phyloP scores from a whole-genome alignment of 805 yeast genomes.

The Tetrapisispora fleetii region DNA sequence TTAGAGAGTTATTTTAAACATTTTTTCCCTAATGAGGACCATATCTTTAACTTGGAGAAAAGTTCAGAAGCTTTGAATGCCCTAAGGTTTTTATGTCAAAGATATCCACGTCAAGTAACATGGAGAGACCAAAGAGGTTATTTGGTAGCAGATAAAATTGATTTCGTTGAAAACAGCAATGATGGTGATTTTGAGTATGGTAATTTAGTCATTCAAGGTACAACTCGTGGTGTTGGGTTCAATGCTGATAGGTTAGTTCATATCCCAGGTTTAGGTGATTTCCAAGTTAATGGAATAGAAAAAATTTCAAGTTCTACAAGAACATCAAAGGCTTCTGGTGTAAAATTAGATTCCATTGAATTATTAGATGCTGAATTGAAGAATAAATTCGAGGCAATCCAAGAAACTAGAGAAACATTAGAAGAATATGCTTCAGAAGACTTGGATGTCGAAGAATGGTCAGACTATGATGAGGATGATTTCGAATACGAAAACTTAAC shows the following conservation, averaged over 20 bases:
- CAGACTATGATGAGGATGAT: slow-evolving; percentile 29
- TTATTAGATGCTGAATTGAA: slow-evolving; percentile 12
- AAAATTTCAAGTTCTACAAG: slow-evolving; percentile 31
- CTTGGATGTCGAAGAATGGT: slow-evolving; percentile 36
- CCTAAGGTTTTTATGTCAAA: slow-evolving; percentile 70
- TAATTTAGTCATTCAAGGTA: slow-evolving; percentile 61
- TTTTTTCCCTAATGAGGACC: slow-evolving; percentile 74
- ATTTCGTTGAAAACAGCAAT: slow-evolving; percentile 18
- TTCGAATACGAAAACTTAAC: slow-evolving; percentile 25
- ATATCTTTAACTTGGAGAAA: slow-evolving; percentile 59
- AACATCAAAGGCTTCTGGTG: slow-evolving; percentile 9
- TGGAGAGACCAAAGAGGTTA: slow-evolving; percentile 96
- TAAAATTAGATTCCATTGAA: slow-evolving; percentile 9
- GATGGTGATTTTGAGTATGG: slow-evolving; percentile 18
- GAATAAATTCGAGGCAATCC: slow-evolving; percentile 25
- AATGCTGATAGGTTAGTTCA: slow-evolving; percentile 70
- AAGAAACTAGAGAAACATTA: slow-evolving; percentile 42
- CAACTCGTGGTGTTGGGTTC: slow-evolving; percentile 80
- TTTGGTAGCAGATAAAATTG: slow-evolving; percentile 59
- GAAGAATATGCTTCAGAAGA: slow-evolving; percentile 54
- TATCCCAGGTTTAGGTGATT: slow-evolving; percentile 86
- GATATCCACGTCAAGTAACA: slow-evolving; percentile 69
- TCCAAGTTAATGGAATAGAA: slow-evolving; percentile 61
- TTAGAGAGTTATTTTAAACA: slow-evolving; percentile 57
- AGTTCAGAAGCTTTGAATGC: slow-evolving; percentile 63